Evolutionary conservation across 192 early-diverging fungal species (phyloP).

Genomic region (Coemansia sp.): DNA sequence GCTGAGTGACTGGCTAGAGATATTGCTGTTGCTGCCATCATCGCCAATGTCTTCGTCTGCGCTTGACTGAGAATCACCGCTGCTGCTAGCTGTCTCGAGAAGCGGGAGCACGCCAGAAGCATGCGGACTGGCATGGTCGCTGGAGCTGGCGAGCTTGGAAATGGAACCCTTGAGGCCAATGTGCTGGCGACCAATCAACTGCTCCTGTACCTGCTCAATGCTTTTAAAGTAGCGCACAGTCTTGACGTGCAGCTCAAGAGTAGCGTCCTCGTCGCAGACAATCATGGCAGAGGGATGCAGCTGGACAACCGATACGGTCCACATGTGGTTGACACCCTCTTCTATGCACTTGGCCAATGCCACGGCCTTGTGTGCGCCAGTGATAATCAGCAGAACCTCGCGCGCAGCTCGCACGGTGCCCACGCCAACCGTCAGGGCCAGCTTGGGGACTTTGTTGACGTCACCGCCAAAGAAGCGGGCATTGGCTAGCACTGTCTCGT

Average conservation of each 20-base stretch:
- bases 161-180: constrained; percentile 66
- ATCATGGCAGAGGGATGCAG: constrained; percentile 77
- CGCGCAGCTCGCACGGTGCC: constrained; percentile 84
- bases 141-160: constrained; percentile 28
- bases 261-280: constrained; percentile 88
- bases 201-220: constrained; percentile 79
- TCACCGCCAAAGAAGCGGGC: constrained; percentile 85
- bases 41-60: neutral
- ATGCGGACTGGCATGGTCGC: neutral
- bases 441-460: constrained; percentile 82
- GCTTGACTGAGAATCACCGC: constrained; percentile 2
- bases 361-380: constrained; percentile 81
- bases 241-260: constrained; percentile 84
- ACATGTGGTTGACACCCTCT: constrained; percentile 87
- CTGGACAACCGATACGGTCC: constrained; percentile 83
- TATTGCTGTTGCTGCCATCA: constrained; percentile 5
- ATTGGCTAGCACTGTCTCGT: constrained; percentile 86
- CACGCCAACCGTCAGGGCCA: constrained; percentile 85
- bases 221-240: constrained; percentile 88
- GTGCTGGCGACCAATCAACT: constrained; percentile 70
- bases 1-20: neutral
- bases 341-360: constrained; percentile 83
- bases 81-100: neutral
- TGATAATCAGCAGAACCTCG: constrained; percentile 82
- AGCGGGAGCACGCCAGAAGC: neutral